Conservation (phyloP, 768 basidiomycete genomes). For the Lyophyllum semitale region DNA sequence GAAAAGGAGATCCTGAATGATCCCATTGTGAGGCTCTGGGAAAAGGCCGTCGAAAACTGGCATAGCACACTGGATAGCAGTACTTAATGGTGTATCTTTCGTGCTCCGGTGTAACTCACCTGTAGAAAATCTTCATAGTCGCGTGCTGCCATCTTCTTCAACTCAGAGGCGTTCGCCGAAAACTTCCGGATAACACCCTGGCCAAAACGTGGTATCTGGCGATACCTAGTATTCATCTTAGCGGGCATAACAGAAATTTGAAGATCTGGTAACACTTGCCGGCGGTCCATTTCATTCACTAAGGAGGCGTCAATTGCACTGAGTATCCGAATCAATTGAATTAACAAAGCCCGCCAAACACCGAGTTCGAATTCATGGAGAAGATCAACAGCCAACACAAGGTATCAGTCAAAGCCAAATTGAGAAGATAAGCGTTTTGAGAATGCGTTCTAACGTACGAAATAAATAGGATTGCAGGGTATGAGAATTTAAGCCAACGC, state of each 20-base stretch:
- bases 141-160: slow-evolving; percentile 24
- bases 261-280: background rate
- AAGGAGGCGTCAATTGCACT: background rate
- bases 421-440: background rate
- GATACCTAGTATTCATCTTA: background rate
- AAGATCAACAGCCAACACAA: slow-evolving; percentile 21
- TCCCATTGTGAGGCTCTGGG: slow-evolving; percentile 9
- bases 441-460: slow-evolving; percentile 9
- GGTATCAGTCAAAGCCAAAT: slow-evolving; percentile 20
- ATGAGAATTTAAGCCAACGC: no score
- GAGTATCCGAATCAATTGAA: slow-evolving; percentile 24
- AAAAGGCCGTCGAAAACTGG: slow-evolving; percentile 12
- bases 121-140: slow-evolving; percentile 34
- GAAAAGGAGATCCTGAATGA: slow-evolving; percentile 18
- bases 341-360: slow-evolving; percentile 24
- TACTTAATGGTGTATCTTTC: background rate
- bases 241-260: background rate
- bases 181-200: slow-evolving; percentile 23
- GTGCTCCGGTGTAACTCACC: no score
- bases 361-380: slow-evolving; percentile 30
- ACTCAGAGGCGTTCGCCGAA: slow-evolving; percentile 20
- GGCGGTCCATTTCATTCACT: background rate
- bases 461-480: no score
- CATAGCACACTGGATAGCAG: slow-evolving; percentile 12
- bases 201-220: slow-evolving; percentile 13